Base-by-base conservation (phyloP, 441 rosid species). In the Manihot esculenta region DNA sequence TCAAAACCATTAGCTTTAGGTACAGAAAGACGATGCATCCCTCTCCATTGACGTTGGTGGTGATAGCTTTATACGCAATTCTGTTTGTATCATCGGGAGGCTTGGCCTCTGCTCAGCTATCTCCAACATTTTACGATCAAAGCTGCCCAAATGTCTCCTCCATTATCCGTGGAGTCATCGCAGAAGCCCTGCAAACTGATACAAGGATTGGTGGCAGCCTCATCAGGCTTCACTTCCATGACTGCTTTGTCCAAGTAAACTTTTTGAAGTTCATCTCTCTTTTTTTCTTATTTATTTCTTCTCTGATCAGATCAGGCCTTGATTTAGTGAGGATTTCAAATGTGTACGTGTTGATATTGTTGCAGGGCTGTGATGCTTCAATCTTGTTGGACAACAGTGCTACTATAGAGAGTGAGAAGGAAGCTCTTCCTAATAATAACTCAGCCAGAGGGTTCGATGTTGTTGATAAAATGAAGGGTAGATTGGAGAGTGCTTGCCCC, bases 151-250 rank as follows among this genome's bases (percentile, higher is more conserved):
- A 74, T 17, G 85, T 74, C 45, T 27, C 66, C 0, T 48, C 50
- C 66, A 82, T 85, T 58, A 77, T 88, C n/a, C 77, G 81, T 0
- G 77, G 26, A 2, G 81, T 82, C 51, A 72, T 88, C 14, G 14
- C 41, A 55, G 30, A 77, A 6, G 79, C 85, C 53, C 66, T 81
- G 44, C 57, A 61, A 55, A 71, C 82, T 15, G 93, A 88, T 57
- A 75, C 81, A 60, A 76, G 91, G 61, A 86, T 85, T 57, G 80
- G 79, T 21, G 93, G 90, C 71, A 86, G 88, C 74, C 86, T 91
- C 66, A 75, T 87, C 63, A 85, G 92, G 74, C 87, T 90, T 70
- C 94, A 88, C 72, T 90, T 90, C 81, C 93, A 85, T 62, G 96
- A 90, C 62, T 90, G 96, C 75, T 88, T 90, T 62, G 96, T 88